Conservation (phyloP, 73 alveolate species). For the Paramecium tetraurelia region DNA sequence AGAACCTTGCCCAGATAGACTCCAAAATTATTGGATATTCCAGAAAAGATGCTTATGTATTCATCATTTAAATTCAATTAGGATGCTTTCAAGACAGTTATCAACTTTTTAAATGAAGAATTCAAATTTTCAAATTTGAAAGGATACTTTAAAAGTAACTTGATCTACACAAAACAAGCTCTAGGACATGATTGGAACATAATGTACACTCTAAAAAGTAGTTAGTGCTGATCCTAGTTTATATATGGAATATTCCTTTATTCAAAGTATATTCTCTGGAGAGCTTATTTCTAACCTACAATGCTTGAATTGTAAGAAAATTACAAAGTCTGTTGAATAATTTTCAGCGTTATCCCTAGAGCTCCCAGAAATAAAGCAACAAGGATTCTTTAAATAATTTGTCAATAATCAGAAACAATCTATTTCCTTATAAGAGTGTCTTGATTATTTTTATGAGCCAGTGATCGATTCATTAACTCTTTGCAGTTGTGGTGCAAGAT, state of each 20-base stretch:
- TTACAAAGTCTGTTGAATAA: not conserved
- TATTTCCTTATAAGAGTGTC: constrained; percentile 1
- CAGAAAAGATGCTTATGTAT: constrained; percentile 45
- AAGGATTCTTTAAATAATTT: not conserved
- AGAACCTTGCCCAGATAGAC: not conserved
- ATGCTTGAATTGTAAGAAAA: constrained; percentile 21
- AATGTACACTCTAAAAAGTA: constrained; percentile 20
- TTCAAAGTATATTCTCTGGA: constrained; percentile 36
- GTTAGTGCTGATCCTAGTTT: not conserved
- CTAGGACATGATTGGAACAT: constrained; percentile 41
- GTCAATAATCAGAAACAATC: not conserved
- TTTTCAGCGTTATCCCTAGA: constrained; percentile 27
- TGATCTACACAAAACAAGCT: not conserved
- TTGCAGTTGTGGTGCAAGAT: constrained; percentile 5
- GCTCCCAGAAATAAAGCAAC: not conserved
- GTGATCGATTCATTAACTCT: not conserved
- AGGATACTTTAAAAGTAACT: not conserved
- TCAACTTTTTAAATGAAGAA: constrained; percentile 33
- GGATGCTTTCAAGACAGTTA: not conserved
- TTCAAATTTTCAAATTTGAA: not conserved
- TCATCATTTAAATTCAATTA: not conserved
- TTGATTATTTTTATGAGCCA: constrained; percentile 47
- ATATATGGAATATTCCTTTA: constrained; percentile 45
- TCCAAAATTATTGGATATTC: not conserved
- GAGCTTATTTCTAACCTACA: not conserved